Base-by-base conservation (phyloP, 345 rosid species). In the Anastatica hierochuntica region DNA sequence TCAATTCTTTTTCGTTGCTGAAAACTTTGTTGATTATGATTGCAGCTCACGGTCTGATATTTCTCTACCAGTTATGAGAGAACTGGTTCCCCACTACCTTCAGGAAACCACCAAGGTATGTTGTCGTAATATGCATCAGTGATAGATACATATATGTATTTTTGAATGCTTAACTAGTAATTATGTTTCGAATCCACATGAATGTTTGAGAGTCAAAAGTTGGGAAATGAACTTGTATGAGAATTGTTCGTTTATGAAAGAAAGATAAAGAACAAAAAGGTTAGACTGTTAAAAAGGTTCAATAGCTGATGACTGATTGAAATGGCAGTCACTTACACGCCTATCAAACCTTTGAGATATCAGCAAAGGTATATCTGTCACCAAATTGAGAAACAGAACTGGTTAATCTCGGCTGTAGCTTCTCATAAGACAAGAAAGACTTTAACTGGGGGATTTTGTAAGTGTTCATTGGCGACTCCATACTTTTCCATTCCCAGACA, bases 61-160 rank as follows among this genome's bases (percentile, higher is more conserved):
- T 73, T 79, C 94, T 64, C 76, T 92, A 69, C 98, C 97, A 36
- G 81, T 92, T 40, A 77, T 83, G 83, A 92, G 77, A 81, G 97
- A 92, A 69, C 76, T 92, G 74, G 77, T 83, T 76, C 97, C 97
- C 11, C 95, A 92, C 73, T 92, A 92, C 77, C 97, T 92, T 57
- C 97, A 83, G 68, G 96, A 88, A 60, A 52, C 76, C 14, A 78
- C 88, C 66, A 92, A 88, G 94, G 98, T 92, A 78, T 48, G 74
- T 53, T 55, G 21, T 21, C 51, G 49, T 61, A 44, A 41, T 54
- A 14, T 56, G 52, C 53, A 57, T 43, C 58, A 36, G 40, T 14
- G 34, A 16, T 43, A n/a, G n/a, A n/a, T n/a, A n/a, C n/a, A n/a
- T n/a, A 18, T 1, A 3, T 26, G 2, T 36, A 8, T 26, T 12